phyloP scores from a whole-genome alignment of 2,329 filamentous ascomycete species.

The Fusarium graminum region DNA sequence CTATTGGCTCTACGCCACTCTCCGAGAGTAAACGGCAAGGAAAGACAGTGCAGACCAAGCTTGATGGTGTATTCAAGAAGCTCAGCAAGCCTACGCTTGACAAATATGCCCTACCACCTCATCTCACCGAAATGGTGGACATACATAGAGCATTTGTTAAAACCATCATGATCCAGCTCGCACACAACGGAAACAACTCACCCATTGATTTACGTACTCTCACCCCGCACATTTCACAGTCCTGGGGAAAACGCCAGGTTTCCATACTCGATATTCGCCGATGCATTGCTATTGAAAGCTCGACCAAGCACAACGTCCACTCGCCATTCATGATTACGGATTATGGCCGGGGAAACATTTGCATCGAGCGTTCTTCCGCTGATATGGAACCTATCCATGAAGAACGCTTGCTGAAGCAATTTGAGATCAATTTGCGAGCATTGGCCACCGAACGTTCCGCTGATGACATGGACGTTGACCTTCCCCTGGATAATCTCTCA shows the following conservation, averaged over 20 bases:
- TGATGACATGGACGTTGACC: conserved; percentile 47
- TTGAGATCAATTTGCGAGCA: conserved; percentile 65
- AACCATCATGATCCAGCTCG: conserved; percentile 75
- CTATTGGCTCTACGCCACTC: conserved; percentile 51
- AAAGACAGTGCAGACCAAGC: conserved; percentile 52
- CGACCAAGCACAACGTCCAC: conserved; percentile 49
- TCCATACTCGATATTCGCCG: conserved; percentile 74
- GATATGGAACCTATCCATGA: conserved; percentile 61
- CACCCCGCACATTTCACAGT: conserved; percentile 71
- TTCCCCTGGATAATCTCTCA: conserved; percentile 60
- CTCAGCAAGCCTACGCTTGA: conserved; percentile 40
- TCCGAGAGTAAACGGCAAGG: conserved; percentile 49
- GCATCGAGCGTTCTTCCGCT: conserved; percentile 66
- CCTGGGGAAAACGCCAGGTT: conserved; percentile 80
- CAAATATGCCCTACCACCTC: conserved; percentile 59
- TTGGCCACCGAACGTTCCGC: conserved; percentile 56
- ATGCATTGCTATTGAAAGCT: conserved; percentile 72
- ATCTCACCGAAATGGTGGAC: conserved; percentile 70
- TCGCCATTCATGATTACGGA: conserved; percentile 62
- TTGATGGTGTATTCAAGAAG: conserved; percentile 59
- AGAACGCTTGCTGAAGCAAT: conserved; percentile 65
- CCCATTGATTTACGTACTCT: conserved; percentile 74
- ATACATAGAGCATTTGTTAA: conserved; percentile 77
- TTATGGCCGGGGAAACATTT: conserved; percentile 68
- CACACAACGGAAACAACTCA: conserved; percentile 73